Evolutionary conservation across 2,329 filamentous ascomycete genomes (phyloP).

Genomic region (Paraconiothyrium brasiliense): DNA sequence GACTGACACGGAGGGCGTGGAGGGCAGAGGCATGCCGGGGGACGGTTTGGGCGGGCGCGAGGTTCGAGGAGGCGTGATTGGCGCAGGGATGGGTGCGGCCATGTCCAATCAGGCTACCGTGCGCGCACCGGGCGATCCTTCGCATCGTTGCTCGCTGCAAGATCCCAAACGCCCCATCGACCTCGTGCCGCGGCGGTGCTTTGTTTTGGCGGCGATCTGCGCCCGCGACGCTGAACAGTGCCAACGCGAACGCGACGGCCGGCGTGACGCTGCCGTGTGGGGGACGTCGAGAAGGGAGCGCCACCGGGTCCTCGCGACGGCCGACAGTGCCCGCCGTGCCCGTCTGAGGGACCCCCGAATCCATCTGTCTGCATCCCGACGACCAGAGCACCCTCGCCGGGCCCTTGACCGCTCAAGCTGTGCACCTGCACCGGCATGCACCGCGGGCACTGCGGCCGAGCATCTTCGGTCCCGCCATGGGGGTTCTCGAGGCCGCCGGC

Average conservation of each 20-base stretch:
- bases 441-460: slow-evolving; percentile 21
- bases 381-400: not conserved
- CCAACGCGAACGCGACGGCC: slow-evolving; percentile 11
- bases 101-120: slow-evolving; percentile 31
- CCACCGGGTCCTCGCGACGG: not conserved
- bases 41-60: slow-evolving; percentile 34
- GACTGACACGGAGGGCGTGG: slow-evolving; percentile 29
- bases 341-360: not conserved
- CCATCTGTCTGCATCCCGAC: slow-evolving; percentile 5
- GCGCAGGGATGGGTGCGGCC: slow-evolving; percentile 39
- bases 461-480: slow-evolving; percentile 29
- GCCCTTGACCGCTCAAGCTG: slow-evolving; percentile 22
- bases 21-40: slow-evolving; percentile 26
- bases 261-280: slow-evolving; percentile 11
- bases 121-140: slow-evolving; percentile 44
- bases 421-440: slow-evolving; percentile 22
- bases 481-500: slow-evolving; percentile 30
- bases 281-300: not conserved
- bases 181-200: slow-evolving; percentile 24
- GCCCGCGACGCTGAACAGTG: not conserved
- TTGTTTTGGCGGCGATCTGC: slow-evolving; percentile 24
- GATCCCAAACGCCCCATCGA: slow-evolving; percentile 24
- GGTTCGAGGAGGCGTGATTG: slow-evolving; percentile 42
- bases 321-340: not conserved
- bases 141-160: slow-evolving; percentile 27